Evolutionary conservation across 164 flowering plant genomes (phyloP), one percentile per base, ranked within the genome.

Genomic region (Vitis riparia): DNA sequence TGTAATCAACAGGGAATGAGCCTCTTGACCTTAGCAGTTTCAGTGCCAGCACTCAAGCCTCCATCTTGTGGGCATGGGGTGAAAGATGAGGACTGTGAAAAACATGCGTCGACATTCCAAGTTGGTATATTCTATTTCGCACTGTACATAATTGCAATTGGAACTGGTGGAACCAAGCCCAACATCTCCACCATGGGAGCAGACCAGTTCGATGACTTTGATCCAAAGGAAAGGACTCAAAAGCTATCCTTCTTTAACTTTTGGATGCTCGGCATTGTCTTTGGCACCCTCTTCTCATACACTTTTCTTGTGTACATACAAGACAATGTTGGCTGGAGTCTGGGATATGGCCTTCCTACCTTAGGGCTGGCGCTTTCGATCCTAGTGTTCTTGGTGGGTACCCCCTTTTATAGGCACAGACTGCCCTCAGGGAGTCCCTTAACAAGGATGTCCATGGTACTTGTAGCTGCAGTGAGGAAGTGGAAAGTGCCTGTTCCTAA

Each of bases 111-210:
- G 2, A 3, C 74, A 12, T 68, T 85, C 13, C 91, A 84, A 72
- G 29, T 69, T n/a, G 88, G 84, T n/a, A 32, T 89, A 8, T 87
- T 89, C 79, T 86, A 73, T 47, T 51, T 56, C 30, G 91, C 86
- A 1, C 71, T 89, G 1, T 89, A 87, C 75, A 73, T 81, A 56
- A 73, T 85, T 8, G 89, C 91, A 5, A 23, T 77, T 0, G 91
- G 91, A 23, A 82, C 82, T 2, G 93, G 91, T 2, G 91, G 93
- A 47, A 87, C 89, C 59, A 89, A 87, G 79, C 91, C 91, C 55
- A 86, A 86, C 82, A 86, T 88, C 58, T 87, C 90, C 1, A 87
- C 89, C 62, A 84, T 87, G 78, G 91, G 93, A 0, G 91, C 88
- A 0, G 93, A 87, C 73, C 91, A 89, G 51, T 86, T 87, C 23